Evolutionary conservation across 176 grass and related monocot species (phyloP).

Genomic region (Eleusine coracana): DNA sequence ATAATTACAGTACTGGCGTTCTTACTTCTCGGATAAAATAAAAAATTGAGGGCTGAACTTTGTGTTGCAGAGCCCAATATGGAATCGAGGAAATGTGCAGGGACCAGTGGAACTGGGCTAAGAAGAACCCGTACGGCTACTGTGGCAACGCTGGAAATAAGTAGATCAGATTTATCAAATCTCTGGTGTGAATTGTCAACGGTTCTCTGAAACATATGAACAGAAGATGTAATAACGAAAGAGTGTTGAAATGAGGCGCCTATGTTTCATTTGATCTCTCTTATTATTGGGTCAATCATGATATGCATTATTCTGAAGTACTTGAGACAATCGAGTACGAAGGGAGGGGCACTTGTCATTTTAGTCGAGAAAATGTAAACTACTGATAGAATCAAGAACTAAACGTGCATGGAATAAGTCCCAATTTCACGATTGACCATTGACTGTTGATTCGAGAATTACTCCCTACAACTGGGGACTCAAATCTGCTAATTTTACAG

Average conservation of each 20-base stretch:
- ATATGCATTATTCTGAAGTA: neutral
- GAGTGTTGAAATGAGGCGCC: neutral
- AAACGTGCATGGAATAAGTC: no score
- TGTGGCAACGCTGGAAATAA: constrained; percentile 26
- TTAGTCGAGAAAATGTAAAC: neutral
- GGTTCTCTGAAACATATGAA: neutral
- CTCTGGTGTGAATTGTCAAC: neutral
- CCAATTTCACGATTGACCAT: no score
- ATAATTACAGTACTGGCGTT: neutral
- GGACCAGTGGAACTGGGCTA: constrained; percentile 95
- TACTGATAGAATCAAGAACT: constrained; percentile 27
- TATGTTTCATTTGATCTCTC: neutral
- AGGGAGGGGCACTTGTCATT: no score
- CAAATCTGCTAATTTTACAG: no score
- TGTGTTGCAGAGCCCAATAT: constrained; percentile 63
- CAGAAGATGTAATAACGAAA: constrained; percentile 33
- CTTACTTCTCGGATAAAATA: neutral
- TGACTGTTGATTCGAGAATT: no score
- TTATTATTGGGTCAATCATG: neutral
- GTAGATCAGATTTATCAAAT: neutral
- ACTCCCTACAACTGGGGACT: no score
- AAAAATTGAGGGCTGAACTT: neutral
- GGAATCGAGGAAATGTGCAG: constrained; percentile 90
- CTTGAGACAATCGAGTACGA: neutral
- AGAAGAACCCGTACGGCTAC: constrained; percentile 84